phyloP scores from a whole-genome alignment of 2,329 filamentous ascomycete genomes.

The Diplodia mutila region DNA sequence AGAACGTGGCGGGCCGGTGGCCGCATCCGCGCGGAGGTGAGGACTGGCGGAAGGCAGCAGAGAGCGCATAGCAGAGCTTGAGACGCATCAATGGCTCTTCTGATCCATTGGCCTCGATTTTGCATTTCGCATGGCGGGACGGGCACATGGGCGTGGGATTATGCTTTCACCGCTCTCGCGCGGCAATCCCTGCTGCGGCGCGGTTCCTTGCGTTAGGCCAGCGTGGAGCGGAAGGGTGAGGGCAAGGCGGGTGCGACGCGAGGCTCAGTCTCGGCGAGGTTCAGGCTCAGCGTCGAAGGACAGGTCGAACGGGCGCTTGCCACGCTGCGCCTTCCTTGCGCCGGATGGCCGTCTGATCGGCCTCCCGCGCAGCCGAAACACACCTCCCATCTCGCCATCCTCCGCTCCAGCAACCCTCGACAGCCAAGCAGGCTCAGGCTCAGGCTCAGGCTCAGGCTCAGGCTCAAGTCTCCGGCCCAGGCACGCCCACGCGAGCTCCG shows the following conservation, averaged over 20 bases:
- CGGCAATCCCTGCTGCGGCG: not conserved
- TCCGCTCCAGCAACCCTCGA: constrained; percentile 7
- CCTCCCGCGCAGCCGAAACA: constrained; percentile 21
- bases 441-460: not conserved
- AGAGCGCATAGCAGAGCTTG: not conserved
- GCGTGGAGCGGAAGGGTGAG: not conserved
- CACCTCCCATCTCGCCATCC: constrained; percentile 9
- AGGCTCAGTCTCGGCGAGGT: no score
- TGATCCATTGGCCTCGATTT: not conserved
- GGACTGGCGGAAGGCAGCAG: not conserved
- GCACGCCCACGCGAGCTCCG: constrained; percentile 18
- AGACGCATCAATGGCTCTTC: constrained; percentile 1
- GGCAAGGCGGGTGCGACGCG: not conserved
- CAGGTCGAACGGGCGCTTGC: not conserved
- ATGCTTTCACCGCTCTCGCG: constrained; percentile 21
- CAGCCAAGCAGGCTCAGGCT: constrained; percentile 2
- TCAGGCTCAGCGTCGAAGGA: not conserved
- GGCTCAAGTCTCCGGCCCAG: constrained; percentile 12
- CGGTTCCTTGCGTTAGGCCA: constrained; percentile 24
- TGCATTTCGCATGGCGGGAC: not conserved
- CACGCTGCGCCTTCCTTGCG: constrained; percentile 16
- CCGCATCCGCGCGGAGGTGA: not conserved
- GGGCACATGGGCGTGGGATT: constrained; percentile 9
- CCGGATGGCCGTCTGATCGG: constrained; percentile 16
- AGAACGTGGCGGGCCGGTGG: not conserved